Evolutionary conservation across 2,329 filamentous ascomycete genomes (phyloP).

Genomic region (Sporothrix sp.): DNA sequence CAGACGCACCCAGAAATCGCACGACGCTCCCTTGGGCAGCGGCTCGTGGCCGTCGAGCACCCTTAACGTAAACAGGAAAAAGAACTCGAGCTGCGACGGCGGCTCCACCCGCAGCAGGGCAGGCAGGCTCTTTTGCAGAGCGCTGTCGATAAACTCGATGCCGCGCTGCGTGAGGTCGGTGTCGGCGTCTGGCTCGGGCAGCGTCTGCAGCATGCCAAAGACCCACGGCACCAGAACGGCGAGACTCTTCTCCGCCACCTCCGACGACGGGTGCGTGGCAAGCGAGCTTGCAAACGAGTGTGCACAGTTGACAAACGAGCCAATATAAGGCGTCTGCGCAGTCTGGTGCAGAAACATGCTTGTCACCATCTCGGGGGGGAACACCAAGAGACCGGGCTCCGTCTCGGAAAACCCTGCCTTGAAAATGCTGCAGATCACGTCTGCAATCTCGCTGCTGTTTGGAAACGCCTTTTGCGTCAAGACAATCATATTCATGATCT

Average conservation of each 20-base stretch:
- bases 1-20: conserved; percentile 60
- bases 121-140: conserved; percentile 51
- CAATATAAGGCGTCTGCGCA: conserved; percentile 54
- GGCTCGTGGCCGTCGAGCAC: conserved; percentile 63
- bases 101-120: conserved; percentile 51
- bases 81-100: conserved; percentile 47
- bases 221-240: conserved; percentile 51
- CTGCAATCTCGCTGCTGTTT: conserved; percentile 56
- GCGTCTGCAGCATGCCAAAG: conserved; percentile 48
- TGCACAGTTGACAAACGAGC: conserved; percentile 60
- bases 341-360: conserved; percentile 53
- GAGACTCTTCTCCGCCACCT: conserved; percentile 37
- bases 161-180: conserved; percentile 63
- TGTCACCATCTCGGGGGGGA: conserved; percentile 56
- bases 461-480: conserved; percentile 44
- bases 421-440: conserved; percentile 61
- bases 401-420: conserved; percentile 67
- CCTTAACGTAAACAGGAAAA: conserved; percentile 63
- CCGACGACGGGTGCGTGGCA: conserved; percentile 32
- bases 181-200: conserved; percentile 56
- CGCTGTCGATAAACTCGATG: conserved; percentile 59
- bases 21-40: conserved; percentile 63
- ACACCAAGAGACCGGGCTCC: conserved; percentile 66
- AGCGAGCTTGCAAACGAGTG: conserved; percentile 59
- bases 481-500: conserved; percentile 38